Evolutionary conservation across 2,329 filamentous ascomycete species (phyloP).

Genomic region (Botrytis sinoallii): DNA sequence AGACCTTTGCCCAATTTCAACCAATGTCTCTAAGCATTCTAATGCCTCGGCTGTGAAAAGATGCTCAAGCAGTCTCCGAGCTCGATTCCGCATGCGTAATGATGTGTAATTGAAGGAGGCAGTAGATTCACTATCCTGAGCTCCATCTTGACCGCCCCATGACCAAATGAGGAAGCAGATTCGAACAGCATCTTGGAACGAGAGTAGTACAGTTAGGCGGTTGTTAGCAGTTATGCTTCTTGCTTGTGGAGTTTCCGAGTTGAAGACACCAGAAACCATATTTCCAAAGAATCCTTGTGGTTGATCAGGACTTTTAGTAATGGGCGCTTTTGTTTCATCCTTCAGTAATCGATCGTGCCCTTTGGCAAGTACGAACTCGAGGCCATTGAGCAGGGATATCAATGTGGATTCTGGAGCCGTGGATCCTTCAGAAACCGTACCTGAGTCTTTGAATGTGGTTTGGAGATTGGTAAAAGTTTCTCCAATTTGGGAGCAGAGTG

Average conservation of each 20-base stretch:
- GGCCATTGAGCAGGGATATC: slow-evolving; percentile 83
- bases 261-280: slow-evolving; percentile 89
- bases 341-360: slow-evolving; percentile 78
- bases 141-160: slow-evolving; percentile 71
- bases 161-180: slow-evolving; percentile 94
- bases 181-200: slow-evolving; percentile 91
- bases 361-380: slow-evolving; percentile 85
- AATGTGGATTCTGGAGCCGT: slow-evolving; percentile 66
- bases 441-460: slow-evolving; percentile 53
- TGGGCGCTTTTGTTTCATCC: slow-evolving; percentile 68
- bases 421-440: slow-evolving; percentile 32
- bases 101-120: slow-evolving; percentile 91
- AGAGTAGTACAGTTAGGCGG: slow-evolving; percentile 87
- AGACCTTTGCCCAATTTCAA: slow-evolving; percentile 73
- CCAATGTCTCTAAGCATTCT: slow-evolving; percentile 88
- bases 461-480: slow-evolving; percentile 70
- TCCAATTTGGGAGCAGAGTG: slow-evolving; percentile 75
- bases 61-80: slow-evolving; percentile 84
- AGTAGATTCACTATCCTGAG: slow-evolving; percentile 62
- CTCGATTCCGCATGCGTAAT: slow-evolving; percentile 83
- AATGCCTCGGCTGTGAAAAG: slow-evolving; percentile 88
- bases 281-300: slow-evolving; percentile 88
- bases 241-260: slow-evolving; percentile 71
- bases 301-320: slow-evolving; percentile 74
- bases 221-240: slow-evolving; percentile 88